phyloP scores from a whole-genome alignment of 495 filamentous ascomycete species.

The Penicillium robsamsonii region DNA sequence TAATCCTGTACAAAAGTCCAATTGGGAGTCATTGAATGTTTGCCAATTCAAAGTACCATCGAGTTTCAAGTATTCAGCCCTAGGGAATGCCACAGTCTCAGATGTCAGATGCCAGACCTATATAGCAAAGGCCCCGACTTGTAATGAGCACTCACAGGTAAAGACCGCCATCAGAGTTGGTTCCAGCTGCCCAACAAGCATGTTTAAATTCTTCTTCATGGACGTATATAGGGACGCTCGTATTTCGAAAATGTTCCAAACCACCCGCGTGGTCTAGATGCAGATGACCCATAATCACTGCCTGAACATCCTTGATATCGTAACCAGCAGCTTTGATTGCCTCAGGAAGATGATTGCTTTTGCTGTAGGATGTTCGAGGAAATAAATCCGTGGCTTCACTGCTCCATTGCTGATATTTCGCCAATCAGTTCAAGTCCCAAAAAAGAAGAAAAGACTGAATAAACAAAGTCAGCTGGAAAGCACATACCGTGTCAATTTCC shows the following conservation, averaged over 20 bases:
- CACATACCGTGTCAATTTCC: no score
- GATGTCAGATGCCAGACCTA: not conserved
- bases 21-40: conserved; percentile 28
- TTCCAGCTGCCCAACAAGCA: not conserved
- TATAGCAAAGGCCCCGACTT: no score
- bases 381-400: no score
- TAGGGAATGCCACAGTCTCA: not conserved
- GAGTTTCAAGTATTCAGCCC: not conserved
- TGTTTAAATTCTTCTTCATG: not conserved
- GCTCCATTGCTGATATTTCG: no score
- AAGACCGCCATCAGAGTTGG: not conserved
- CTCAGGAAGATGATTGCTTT: not conserved
- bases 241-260: not conserved
- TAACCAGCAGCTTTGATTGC: not conserved
- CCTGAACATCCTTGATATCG: not conserved
- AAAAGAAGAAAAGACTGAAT: no score
- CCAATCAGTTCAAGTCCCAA: no score
- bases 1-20: conserved; percentile 38
- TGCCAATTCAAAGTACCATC: conserved; percentile 30
- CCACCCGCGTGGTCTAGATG: not conserved
- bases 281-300: not conserved
- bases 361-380: no score
- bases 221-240: not conserved
- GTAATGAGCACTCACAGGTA: no score
- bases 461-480: no score